Percentiles rank a stretch among this genome's conserved stretches.
Conservation (phyloP, 345 rosid genomes). For the Clausena lansium region DNA sequence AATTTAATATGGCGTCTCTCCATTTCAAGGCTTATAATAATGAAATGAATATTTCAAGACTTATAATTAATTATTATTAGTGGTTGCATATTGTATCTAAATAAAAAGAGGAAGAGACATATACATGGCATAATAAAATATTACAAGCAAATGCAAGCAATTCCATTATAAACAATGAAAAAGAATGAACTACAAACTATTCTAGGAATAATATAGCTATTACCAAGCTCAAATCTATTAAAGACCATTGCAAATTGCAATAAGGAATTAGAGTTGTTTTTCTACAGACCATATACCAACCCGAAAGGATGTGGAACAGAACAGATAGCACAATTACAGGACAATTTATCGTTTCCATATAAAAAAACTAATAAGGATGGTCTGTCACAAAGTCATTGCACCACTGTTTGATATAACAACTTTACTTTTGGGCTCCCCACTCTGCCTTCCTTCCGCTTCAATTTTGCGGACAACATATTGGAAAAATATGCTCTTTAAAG, state of each 20-base stretch:
- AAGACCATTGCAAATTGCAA: neutral
- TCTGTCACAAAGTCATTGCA: constrained; percentile 47
- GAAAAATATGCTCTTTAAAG: too few species aligned
- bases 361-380: neutral
- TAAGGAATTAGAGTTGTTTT: neutral
- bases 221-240: neutral
- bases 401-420: constrained; percentile 71
- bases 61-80: too few species aligned
- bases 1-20: too few species aligned
- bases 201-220: neutral
- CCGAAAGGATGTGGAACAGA: neutral
- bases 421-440: constrained; percentile 65
- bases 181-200: neutral
- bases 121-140: too few species aligned
- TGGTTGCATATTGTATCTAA: too few species aligned
- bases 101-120: too few species aligned
- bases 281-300: neutral
- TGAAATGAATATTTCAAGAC: too few species aligned
- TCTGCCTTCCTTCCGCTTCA: constrained; percentile 75
- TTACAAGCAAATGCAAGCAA: neutral
- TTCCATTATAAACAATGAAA: neutral
- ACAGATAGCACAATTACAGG: neutral
- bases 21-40: too few species aligned
- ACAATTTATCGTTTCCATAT: neutral
- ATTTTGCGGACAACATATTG: constrained; percentile 70